Conservation (phyloP, 805 yeast genomes). For the Saccharomycopsis sp. region DNA sequence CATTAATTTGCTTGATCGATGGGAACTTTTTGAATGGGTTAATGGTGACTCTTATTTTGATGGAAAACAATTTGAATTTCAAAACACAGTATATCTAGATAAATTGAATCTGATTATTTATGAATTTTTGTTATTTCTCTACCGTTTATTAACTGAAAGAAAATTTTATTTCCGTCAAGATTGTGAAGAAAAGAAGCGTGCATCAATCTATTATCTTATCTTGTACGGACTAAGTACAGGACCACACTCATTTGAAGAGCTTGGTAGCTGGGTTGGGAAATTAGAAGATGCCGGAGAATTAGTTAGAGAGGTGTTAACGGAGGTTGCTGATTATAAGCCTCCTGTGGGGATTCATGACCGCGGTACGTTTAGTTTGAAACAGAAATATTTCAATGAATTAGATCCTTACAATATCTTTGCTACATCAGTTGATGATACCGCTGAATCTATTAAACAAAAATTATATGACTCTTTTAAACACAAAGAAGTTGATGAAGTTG, state of each 20-base stretch:
- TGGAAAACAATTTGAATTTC: slow-evolving; percentile 22
- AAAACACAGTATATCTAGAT: slow-evolving; percentile 38
- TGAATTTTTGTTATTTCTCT: slow-evolving; percentile 31
- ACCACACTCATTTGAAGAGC: slow-evolving; percentile 13
- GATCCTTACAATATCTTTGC: slow-evolving; percentile 50
- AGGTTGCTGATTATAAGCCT: slow-evolving; percentile 52
- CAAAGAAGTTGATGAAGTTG: slow-evolving; percentile 13
- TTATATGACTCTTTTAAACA: slow-evolving; percentile 19
- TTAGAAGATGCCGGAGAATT: slow-evolving; percentile 35
- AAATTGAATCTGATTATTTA: slow-evolving; percentile 28
- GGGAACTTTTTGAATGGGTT: slow-evolving; percentile 16
- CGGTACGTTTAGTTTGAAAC: slow-evolving; percentile 59
- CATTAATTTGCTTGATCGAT: slow-evolving; percentile 43
- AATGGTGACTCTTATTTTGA: neutral
- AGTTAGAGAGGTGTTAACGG: slow-evolving; percentile 38
- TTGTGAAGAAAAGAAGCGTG: slow-evolving; percentile 6
- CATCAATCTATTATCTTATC: slow-evolving; percentile 4
- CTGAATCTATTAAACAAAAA: slow-evolving; percentile 19
- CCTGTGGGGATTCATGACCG: slow-evolving; percentile 62
- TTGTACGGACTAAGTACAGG: slow-evolving; percentile 14
- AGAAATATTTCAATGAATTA: slow-evolving; percentile 35
- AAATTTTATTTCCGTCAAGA: slow-evolving; percentile 12
- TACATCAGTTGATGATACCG: slow-evolving; percentile 23
- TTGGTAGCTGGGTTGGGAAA: slow-evolving; percentile 18
- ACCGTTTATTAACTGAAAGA: slow-evolving; percentile 19